Percentiles rank a stretch among this genome's conserved stretches.
Evolutionary conservation across 2,329 filamentous ascomycete genomes (phyloP).

Genomic region (Aspergillus jensenii): DNA sequence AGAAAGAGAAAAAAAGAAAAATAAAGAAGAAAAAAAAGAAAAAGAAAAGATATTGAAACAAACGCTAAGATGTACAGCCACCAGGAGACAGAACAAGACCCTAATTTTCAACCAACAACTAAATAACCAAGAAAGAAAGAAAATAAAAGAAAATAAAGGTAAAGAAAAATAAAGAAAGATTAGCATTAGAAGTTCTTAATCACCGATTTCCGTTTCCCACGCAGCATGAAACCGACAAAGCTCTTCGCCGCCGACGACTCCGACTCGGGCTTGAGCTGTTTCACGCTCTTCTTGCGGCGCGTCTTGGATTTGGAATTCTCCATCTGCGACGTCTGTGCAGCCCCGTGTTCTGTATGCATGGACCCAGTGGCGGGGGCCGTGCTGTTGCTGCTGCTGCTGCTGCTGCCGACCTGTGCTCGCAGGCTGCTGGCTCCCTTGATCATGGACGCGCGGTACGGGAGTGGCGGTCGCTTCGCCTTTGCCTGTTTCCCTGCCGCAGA

Average conservation of each 20-base stretch:
- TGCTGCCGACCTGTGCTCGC: conserved; percentile 27
- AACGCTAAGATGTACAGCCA: background rate
- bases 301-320: conserved; percentile 10
- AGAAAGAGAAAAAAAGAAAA: background rate
- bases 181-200: conserved; percentile 17
- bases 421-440: conserved; percentile 33
- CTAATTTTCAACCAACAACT: background rate
- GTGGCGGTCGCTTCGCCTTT: conserved; percentile 19
- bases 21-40: background rate
- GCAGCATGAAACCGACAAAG: conserved; percentile 24
- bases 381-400: conserved; percentile 9
- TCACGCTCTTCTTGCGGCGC: conserved; percentile 19
- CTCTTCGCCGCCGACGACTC: conserved; percentile 18
- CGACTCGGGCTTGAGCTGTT: background rate
- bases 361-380: background rate
- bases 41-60: background rate
- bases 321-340: background rate
- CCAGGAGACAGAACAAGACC: background rate
- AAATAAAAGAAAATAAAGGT: background rate
- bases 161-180: background rate
- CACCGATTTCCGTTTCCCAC: conserved; percentile 21
- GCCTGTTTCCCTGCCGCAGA: background rate
- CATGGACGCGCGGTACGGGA: conserved; percentile 25
- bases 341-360: too few relatives aligned
- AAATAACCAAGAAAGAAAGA: background rate